Percentiles rank a stretch among this genome's conserved stretches.
Conservation (phyloP, 495 filamentous ascomycete species). For the Penicillium silybi region DNA sequence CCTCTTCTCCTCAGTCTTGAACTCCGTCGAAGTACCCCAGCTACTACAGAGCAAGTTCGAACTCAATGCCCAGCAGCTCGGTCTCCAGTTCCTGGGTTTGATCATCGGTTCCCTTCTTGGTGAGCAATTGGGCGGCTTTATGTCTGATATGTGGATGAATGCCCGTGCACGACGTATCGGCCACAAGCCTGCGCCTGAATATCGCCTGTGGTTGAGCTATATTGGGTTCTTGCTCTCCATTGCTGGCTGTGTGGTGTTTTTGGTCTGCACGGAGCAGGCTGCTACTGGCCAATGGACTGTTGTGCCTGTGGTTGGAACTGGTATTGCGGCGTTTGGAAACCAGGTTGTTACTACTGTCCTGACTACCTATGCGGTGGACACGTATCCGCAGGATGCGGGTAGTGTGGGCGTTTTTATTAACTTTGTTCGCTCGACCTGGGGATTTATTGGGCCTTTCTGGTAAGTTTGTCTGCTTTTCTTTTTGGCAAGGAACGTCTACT, state of each 20-base stretch:
- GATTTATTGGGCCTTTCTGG: constrained; percentile 59
- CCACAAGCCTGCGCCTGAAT: constrained; percentile 36
- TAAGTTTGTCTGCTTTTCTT: constrained; percentile 15
- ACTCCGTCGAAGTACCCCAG: constrained; percentile 53
- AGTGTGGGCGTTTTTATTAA: constrained; percentile 55
- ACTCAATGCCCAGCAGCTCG: constrained; percentile 50
- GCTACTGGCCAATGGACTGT: constrained; percentile 40
- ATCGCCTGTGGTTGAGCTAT: constrained; percentile 52
- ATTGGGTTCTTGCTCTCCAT: constrained; percentile 46
- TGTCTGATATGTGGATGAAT: constrained; percentile 53
- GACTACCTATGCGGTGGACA: constrained; percentile 56
- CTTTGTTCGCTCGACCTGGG: constrained; percentile 53
- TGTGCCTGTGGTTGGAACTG: constrained; percentile 47
- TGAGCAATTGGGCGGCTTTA: constrained; percentile 49
- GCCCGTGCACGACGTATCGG: constrained; percentile 28
- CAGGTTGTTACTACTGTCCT: constrained; percentile 56
- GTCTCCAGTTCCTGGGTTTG: constrained; percentile 50
- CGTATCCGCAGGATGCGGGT: constrained; percentile 45
- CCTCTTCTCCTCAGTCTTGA: constrained; percentile 43
- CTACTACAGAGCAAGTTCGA: constrained; percentile 48
- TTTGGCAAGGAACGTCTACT: not conserved
- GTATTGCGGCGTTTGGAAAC: constrained; percentile 50
- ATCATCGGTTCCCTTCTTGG: constrained; percentile 54
- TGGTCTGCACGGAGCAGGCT: constrained; percentile 44
- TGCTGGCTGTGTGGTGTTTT: constrained; percentile 47